Base-by-base conservation (phyloP, 2,329 filamentous ascomycete species). In the Aciculosporium take region DNA sequence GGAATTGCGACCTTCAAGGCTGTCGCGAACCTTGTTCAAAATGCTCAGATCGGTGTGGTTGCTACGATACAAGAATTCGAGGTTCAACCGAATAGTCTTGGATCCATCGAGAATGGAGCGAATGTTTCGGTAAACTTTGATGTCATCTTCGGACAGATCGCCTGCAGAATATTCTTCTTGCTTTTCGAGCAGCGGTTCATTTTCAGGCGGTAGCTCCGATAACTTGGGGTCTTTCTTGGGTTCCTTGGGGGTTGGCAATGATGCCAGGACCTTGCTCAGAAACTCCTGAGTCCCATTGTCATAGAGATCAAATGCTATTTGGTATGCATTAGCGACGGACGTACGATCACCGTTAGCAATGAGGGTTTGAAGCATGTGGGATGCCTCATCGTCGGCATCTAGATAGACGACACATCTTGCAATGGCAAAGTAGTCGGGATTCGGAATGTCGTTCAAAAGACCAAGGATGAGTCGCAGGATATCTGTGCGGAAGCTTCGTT, bases 201-300 rank as follows among this genome's bases (percentile, higher is more conserved):
- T 64, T 54, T 76, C 72, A 3, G 57, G 56, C 9, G 62, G 52
- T 10, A 62, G 60, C 10, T 64, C 59, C 40, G 56, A 61, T 23
- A 71, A 66, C 30, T 72, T 65, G 41, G 69, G 57, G 38, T 61
- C 47, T 40, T 62, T 63, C 46, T 71, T 65, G 10, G 61, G 46
- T 43, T 52, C 40, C 41, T 72, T 65, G 9, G 64, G 62, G 15
- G 72, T 69, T 0, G 87, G 84, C 25, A 96, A 68, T 35, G 84
- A 79, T 44, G 84, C 77, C 55, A 89, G 80, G 34, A 98, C 84
- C 63, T 91, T 95, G 50, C 80, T 79, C 20, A 98, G 64, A 53
- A 98, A 98, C 58, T 96, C 91, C 54, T 98, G 91, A 0, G 91
- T 96, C 51, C 91, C 91, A 56, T 98, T 98, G 64, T 98, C 91